Evolutionary conservation across 1,284 basidiomycete genomes (phyloP).

Genomic region (Ustilago cynodontis): DNA sequence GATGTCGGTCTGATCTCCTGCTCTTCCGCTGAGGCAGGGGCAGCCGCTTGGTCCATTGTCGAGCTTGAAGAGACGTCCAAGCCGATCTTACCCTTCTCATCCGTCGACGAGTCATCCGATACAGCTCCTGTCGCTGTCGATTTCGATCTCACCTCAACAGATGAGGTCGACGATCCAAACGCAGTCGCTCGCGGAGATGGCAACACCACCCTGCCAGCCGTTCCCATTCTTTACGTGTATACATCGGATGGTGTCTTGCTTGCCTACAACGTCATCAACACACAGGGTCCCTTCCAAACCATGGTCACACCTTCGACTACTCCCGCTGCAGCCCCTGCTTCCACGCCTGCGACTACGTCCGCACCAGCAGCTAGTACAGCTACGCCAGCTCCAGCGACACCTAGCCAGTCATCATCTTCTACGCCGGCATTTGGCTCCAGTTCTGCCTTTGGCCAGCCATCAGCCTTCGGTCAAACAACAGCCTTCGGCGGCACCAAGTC

Average conservation of each 20-base stretch:
- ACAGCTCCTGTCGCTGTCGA: constrained; percentile 79
- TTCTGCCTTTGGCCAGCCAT: constrained; percentile 43
- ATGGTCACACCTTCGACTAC: constrained; percentile 63
- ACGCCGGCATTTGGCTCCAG: constrained; percentile 27
- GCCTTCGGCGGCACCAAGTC: constrained; percentile 36
- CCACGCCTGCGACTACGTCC: constrained; percentile 14
- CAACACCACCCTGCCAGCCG: constrained; percentile 71
- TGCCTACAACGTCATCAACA: constrained; percentile 80
- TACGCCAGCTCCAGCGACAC: constrained; percentile 15
- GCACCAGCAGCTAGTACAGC: constrained; percentile 8
- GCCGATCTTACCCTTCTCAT: constrained; percentile 75
- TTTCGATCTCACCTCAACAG: constrained; percentile 77
- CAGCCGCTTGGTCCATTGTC: constrained; percentile 77
- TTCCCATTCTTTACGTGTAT: constrained; percentile 81
- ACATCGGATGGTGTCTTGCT: constrained; percentile 83
- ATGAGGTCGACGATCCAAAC: constrained; percentile 75
- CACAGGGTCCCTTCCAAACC: constrained; percentile 71
- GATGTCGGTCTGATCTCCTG: constrained; percentile 81
- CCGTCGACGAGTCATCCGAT: constrained; percentile 78
- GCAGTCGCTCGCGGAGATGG: constrained; percentile 72
- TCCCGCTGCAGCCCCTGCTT: constrained; percentile 7
- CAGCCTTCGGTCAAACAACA: constrained; percentile 37
- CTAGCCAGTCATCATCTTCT: constrained; percentile 15
- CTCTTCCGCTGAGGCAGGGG: constrained; percentile 56
- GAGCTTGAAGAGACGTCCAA: constrained; percentile 81